Evolutionary conservation across 495 filamentous ascomycete genomes (phyloP).

Genomic region (Aspergillus sparsus): DNA sequence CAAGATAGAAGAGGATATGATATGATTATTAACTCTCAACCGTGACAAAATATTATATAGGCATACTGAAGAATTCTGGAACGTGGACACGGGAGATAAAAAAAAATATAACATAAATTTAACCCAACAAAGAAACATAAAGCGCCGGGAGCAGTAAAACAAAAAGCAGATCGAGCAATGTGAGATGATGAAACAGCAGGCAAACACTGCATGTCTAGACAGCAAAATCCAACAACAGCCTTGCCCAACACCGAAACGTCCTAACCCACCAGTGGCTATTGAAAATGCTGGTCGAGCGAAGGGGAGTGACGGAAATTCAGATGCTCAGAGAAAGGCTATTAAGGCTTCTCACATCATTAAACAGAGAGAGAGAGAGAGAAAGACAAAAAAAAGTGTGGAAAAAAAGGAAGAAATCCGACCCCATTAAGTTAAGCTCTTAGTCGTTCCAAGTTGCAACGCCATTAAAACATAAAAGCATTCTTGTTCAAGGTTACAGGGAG

Average conservation of each 20-base stretch:
- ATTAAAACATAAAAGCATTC: slow-evolving; percentile 25
- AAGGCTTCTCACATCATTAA: slow-evolving; percentile 6
- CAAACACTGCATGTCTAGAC: slow-evolving; percentile 40
- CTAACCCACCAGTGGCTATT: slow-evolving; percentile 13
- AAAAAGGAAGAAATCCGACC: slow-evolving; percentile 7
- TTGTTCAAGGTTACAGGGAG: slow-evolving; percentile 19
- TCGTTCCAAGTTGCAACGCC: slow-evolving; percentile 20
- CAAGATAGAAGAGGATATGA: too few species aligned
- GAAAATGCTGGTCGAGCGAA: slow-evolving; percentile 23
- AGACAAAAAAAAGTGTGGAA: too few species aligned
- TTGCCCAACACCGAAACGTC: slow-evolving; percentile 21
- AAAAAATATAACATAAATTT: slow-evolving; percentile 34
- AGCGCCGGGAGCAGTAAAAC: slow-evolving; percentile 39
- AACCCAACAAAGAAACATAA: slow-evolving; percentile 36
- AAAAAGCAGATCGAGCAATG: slow-evolving; percentile 29
- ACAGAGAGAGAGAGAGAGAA: too few species aligned
- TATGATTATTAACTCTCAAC: too few species aligned
- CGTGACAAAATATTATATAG: slow-evolving; percentile 43
- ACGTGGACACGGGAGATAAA: slow-evolving; percentile 16
- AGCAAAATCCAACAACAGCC: slow-evolving; percentile 36
- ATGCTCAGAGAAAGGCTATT: slow-evolving; percentile 16
- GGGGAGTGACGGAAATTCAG: slow-evolving; percentile 19
- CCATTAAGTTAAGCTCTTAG: slow-evolving; percentile 11
- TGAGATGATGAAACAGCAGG: slow-evolving; percentile 27
- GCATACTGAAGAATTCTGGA: slow-evolving; percentile 38